phyloP scores from a whole-genome alignment of 2,329 filamentous ascomycete genomes.

The Dryadomyces quercivorus region DNA sequence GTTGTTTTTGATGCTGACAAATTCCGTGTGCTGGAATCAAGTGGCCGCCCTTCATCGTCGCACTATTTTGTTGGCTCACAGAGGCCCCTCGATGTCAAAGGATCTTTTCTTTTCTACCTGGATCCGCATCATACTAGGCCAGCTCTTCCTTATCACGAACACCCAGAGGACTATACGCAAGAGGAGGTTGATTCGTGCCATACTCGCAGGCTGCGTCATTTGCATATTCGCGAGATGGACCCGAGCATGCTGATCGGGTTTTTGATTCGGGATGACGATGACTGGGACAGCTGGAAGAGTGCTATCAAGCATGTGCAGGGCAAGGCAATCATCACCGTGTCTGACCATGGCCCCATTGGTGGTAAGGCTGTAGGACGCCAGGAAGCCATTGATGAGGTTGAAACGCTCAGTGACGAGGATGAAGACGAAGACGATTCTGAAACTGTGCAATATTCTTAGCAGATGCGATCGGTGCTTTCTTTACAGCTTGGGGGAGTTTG shows the following conservation, averaged over 20 bases:
- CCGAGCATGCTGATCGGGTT: slow-evolving; percentile 97
- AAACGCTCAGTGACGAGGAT: slow-evolving; percentile 68
- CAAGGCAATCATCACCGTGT: slow-evolving; percentile 77
- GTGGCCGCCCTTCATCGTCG: slow-evolving; percentile 83
- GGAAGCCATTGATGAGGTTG: slow-evolving; percentile 78
- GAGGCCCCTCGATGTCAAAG: slow-evolving; percentile 26
- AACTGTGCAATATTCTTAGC: slow-evolving; percentile 20
- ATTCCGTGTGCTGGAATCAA: slow-evolving; percentile 20
- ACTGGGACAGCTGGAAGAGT: slow-evolving; percentile 74
- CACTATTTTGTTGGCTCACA: slow-evolving; percentile 48
- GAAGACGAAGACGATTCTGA: slow-evolving; percentile 21
- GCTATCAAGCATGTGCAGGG: slow-evolving; percentile 64
- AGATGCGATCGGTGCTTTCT: background rate
- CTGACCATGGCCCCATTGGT: slow-evolving; percentile 53
- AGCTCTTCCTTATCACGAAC: slow-evolving; percentile 52
- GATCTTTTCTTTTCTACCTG: slow-evolving; percentile 79
- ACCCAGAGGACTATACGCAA: slow-evolving; percentile 45
- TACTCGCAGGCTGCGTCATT: slow-evolving; percentile 67
- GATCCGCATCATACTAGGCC: slow-evolving; percentile 83
- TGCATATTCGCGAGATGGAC: slow-evolving; percentile 88
- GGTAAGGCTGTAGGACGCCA: slow-evolving; percentile 46
- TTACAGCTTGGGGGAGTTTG: background rate
- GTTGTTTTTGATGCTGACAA: background rate
- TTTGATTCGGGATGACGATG: slow-evolving; percentile 66
- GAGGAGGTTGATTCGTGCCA: slow-evolving; percentile 78